A percentile compares a stretch with the other conserved stretches of the same genome.
These are phyloP conservation scores for Melampsora larici-populina DNA, from an alignment of 1,284 basidiomycete species.

Conservation along the genomic window DNA sequence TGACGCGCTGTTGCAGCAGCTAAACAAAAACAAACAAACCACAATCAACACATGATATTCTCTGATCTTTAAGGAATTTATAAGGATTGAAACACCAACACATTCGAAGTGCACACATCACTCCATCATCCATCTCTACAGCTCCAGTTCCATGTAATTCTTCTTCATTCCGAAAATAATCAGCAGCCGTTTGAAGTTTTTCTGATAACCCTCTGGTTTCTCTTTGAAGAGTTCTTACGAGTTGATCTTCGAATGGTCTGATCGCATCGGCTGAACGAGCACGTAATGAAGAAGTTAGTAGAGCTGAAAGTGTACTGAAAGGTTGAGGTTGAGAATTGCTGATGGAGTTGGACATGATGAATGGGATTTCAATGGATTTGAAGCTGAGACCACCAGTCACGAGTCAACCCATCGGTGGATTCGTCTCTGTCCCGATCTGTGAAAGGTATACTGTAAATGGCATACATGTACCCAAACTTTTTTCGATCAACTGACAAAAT, in stretches of 20 bases:
- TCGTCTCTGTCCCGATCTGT: too few relatives aligned
- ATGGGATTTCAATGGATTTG: too few relatives aligned
- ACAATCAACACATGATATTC: background rate
- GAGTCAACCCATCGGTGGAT: too few relatives aligned
- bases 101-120: constrained; percentile 36
- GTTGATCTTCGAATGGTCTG: constrained; percentile 24
- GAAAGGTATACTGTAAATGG: too few relatives aligned
- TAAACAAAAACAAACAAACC: background rate
- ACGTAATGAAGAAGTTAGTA: constrained; percentile 23
- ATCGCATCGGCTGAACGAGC: constrained; percentile 22
- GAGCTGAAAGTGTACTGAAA: constrained; percentile 11
- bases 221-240: constrained; percentile 25
- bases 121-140: constrained; percentile 21
- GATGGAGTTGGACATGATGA: constrained; percentile 4
- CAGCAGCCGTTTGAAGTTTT: constrained; percentile 25
- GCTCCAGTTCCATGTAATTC: constrained; percentile 9
- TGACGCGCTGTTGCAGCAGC: constrained; percentile 37
- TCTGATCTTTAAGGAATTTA: too few relatives aligned
- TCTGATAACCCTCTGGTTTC: constrained; percentile 28
- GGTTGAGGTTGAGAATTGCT: constrained; percentile 2
- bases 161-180: constrained; percentile 26
- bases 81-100: too few relatives aligned
- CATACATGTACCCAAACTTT: too few relatives aligned
- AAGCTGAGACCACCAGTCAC: too few relatives aligned
- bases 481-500: too few relatives aligned